Evolutionary conservation across 2,329 filamentous ascomycete genomes (phyloP), one percentile per base, ranked within the genome.

Genomic region (Moelleriella libera): DNA sequence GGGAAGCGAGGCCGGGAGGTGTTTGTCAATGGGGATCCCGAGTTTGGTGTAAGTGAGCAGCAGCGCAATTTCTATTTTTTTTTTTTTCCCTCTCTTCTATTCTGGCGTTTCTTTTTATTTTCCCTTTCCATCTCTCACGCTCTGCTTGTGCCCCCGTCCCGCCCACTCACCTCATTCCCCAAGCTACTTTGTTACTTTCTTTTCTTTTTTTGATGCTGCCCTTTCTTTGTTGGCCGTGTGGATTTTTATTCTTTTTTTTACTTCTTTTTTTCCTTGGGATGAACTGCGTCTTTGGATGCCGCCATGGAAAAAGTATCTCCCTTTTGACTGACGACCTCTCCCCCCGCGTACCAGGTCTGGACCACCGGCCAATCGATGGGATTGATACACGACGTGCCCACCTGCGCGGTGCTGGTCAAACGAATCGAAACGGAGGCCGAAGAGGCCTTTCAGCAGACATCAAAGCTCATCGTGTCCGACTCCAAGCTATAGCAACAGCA

Each of bases 321-420:
- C 21, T 21, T 21, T 21, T 21, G 21, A 21, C 21, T 21, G 21
- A 21, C 21, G 21, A n/a, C 5, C 50, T 57, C 44, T 54, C 52
- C 45, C 28, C n/a, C 41, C 42, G 53, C 39, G 50, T 55, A 12
- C 53, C 47, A 90, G 85, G 85, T 96, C 40, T 98, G 92, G 92
- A 97, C 92, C 21, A 88, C 90, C 7, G 92, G 92, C 9, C 90
- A 96, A 63, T 90, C 97, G 55, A 95, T 98, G 54, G 86, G 86
- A 5, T 63, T 92, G 48, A 92, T 92, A 52, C 80, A 90, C 56
- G 86, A 92, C 57, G 85, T 89, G 47, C 85, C 85, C 7, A 86
- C 82, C 0, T 90, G 86, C 59, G 75, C 75, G 44, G 80, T 68
- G 1, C 68, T 92, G 30, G 68, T 88, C 8, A 70, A 70, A 55